A percentile compares a stretch with the other conserved stretches of the same genome.
Evolutionary conservation across 2,329 filamentous ascomycete species (phyloP).

Genomic region (Chaetomium sp.): DNA sequence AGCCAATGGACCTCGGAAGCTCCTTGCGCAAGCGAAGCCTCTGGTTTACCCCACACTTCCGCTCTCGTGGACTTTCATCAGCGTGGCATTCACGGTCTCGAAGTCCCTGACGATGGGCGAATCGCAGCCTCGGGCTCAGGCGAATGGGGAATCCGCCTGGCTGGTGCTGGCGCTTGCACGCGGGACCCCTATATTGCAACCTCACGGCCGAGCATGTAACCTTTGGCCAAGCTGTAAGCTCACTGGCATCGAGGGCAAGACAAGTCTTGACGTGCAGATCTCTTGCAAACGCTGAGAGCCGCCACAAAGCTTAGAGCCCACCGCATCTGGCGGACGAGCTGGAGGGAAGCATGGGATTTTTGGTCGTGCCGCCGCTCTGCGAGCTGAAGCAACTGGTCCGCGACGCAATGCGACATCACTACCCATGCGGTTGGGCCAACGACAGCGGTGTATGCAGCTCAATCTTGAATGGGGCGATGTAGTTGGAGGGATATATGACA

Average conservation of each 20-base stretch:
- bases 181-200: slow-evolving; percentile 34
- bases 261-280: slow-evolving; percentile 7
- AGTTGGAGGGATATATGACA: slow-evolving; percentile 1
- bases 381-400: neutral
- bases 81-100: slow-evolving; percentile 31
- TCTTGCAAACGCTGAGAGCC: slow-evolving; percentile 8
- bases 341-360: neutral
- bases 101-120: slow-evolving; percentile 20
- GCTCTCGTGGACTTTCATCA: slow-evolving; percentile 25
- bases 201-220: slow-evolving; percentile 30
- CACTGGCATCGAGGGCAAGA: neutral
- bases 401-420: slow-evolving; percentile 14
- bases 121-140: slow-evolving; percentile 14
- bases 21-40: slow-evolving; percentile 16
- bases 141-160: slow-evolving; percentile 23
- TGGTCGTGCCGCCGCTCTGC: neutral
- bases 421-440: slow-evolving; percentile 21
- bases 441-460: slow-evolving; percentile 15
- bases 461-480: slow-evolving; percentile 13
- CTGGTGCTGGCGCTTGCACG: slow-evolving; percentile 28
- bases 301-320: slow-evolving; percentile 28
- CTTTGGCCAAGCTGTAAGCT: neutral
- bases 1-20: slow-evolving; percentile 4
- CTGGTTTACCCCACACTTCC: slow-evolving; percentile 34
- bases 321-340: neutral